These are phyloP conservation scores for Brettanomyces sp. DNA, from an alignment of 805 yeast genomes.

Conservation along the genomic window DNA sequence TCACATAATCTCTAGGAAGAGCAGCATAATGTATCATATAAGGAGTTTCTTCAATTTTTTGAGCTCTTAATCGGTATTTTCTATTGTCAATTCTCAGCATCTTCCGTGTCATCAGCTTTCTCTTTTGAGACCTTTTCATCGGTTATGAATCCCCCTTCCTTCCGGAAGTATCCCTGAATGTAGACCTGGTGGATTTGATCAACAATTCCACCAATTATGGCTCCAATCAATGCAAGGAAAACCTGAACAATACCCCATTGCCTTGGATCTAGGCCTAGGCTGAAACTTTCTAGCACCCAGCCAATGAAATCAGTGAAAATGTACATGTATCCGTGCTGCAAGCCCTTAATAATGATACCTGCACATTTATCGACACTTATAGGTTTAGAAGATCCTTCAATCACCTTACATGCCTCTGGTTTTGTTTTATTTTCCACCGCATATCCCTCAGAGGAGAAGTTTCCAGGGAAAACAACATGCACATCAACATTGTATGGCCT, in stretches of 20 bases:
- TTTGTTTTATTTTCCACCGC: conserved; percentile 73
- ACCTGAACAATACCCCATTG: conserved; percentile 44
- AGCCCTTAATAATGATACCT: conserved; percentile 40
- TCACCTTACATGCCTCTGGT: conserved; percentile 69
- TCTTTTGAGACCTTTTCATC: conserved; percentile 1
- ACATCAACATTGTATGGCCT: conserved; percentile 59
- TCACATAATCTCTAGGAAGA: not conserved
- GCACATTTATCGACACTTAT: conserved; percentile 63
- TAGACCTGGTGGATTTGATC: conserved; percentile 41
- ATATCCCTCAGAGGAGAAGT: conserved; percentile 83
- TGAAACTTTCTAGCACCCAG: conserved; percentile 62
- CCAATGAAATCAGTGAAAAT: conserved; percentile 80
- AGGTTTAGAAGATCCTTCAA: conserved; percentile 79
- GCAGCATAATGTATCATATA: not conserved
- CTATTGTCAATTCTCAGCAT: not conserved
- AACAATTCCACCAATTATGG: conserved; percentile 53
- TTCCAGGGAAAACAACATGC: conserved; percentile 78
- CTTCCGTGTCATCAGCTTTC: not conserved
- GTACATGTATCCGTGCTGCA: conserved; percentile 60
- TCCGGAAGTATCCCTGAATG: conserved; percentile 39
- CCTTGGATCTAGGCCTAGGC: conserved; percentile 65
- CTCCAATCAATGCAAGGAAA: conserved; percentile 37
- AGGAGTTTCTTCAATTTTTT: not conserved
- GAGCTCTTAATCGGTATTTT: too few relatives aligned
- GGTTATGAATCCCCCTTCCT: conserved; percentile 11